phyloP scores from a whole-genome alignment of 768 basidiomycete species.

The Kwoniella botswanensis region DNA sequence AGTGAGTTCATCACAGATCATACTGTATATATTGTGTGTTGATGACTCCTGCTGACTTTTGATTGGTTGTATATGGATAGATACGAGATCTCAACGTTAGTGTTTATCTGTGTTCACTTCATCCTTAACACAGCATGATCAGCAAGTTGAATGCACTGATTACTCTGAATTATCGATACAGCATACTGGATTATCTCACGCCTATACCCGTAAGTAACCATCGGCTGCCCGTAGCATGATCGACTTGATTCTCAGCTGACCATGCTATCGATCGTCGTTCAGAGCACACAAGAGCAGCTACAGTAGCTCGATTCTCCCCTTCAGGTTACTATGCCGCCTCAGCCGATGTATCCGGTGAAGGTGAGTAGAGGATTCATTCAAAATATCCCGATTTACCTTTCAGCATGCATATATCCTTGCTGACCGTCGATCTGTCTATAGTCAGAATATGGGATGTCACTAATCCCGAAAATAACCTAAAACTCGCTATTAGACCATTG shows the following conservation, averaged over 20 bases:
- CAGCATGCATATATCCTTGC: neutral
- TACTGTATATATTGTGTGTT: neutral
- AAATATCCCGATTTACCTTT: neutral
- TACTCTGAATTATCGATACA: slow-evolving; percentile 50
- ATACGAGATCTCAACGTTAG: slow-evolving; percentile 81
- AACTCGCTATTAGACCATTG: slow-evolving; percentile 59
- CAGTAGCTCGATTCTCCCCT: slow-evolving; percentile 88
- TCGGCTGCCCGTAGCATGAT: neutral
- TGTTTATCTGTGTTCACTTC: slow-evolving; percentile 12
- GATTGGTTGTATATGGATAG: slow-evolving; percentile 58
- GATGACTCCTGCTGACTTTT: neutral
- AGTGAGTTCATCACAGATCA: slow-evolving; percentile 63
- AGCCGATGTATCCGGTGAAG: slow-evolving; percentile 79
- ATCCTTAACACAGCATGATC: slow-evolving; percentile 2
- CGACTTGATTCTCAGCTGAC: slow-evolving; percentile 14
- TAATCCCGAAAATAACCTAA: slow-evolving; percentile 79
- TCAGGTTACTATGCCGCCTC: slow-evolving; percentile 96
- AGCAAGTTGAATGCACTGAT: neutral
- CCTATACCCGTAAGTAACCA: slow-evolving; percentile 63
- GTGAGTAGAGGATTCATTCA: slow-evolving; percentile 59
- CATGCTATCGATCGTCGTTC: neutral
- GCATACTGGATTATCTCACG: slow-evolving; percentile 69
- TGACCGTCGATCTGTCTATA: slow-evolving; percentile 44
- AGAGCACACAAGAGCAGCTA: slow-evolving; percentile 81
- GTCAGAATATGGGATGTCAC: slow-evolving; percentile 93